Conservation (phyloP, 257 asterid genomes). For the Lithospermum erythrorhizon region DNA sequence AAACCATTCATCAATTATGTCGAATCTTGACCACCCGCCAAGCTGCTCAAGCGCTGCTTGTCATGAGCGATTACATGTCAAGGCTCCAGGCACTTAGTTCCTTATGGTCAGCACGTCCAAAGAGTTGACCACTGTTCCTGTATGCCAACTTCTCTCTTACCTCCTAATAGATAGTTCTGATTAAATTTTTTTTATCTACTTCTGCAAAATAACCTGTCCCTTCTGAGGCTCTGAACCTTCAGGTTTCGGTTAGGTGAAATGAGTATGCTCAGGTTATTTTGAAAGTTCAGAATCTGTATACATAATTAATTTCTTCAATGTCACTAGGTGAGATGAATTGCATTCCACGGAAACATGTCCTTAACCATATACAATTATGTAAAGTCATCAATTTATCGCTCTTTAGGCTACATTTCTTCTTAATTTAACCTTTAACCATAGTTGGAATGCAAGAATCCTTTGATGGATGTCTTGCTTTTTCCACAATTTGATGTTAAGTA, state of each 20-base stretch:
- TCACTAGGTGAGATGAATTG: background rate
- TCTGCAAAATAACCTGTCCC: background rate
- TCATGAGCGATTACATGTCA: constrained; percentile 66
- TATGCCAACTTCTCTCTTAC: background rate
- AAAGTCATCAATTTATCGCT: background rate
- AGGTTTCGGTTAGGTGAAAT: background rate
- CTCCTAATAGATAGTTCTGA: background rate
- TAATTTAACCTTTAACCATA: background rate
- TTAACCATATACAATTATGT: background rate
- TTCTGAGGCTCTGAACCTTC: background rate
- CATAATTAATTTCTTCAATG: background rate
- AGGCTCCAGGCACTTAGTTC: constrained; percentile 78
- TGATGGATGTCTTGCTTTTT: no score
- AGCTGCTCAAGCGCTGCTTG: constrained; percentile 89
- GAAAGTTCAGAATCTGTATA: background rate
- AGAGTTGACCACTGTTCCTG: background rate
- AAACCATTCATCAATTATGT: constrained; percentile 75
- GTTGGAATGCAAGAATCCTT: background rate
- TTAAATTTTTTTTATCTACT: no score
- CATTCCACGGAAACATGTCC: background rate
- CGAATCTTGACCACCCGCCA: constrained; percentile 81
- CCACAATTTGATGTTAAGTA: no score
- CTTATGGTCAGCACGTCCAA: constrained; percentile 16
- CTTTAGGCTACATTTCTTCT: background rate
- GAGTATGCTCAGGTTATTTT: no score